Evolutionary conservation across 805 yeast genomes (phyloP).

Genomic region (Lachancea mirantina): DNA sequence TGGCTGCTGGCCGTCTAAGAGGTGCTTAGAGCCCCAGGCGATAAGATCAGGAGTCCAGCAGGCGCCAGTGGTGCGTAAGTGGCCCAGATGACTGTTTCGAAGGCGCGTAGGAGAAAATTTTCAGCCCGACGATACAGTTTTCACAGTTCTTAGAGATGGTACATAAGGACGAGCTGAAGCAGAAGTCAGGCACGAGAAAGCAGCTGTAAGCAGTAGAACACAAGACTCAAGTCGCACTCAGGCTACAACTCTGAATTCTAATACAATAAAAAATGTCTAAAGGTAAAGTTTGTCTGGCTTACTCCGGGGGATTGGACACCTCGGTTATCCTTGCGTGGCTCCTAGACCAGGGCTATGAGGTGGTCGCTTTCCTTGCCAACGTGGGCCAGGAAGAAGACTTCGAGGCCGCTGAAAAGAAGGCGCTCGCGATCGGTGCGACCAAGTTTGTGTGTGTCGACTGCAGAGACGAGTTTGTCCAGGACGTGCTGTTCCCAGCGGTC

Average conservation of each 20-base stretch:
- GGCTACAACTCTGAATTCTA: neutral
- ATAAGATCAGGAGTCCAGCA: too few species aligned
- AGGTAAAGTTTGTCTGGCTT: conserved; percentile 98
- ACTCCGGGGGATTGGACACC: conserved; percentile 98
- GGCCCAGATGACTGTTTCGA: too few species aligned
- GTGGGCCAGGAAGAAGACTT: conserved; percentile 99
- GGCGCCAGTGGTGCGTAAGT: too few species aligned
- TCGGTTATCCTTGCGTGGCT: conserved; percentile 97
- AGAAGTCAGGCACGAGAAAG: neutral
- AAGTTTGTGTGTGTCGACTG: conserved; percentile 92
- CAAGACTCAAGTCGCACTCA: neutral
- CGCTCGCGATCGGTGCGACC: conserved; percentile 93
- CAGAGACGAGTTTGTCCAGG: conserved; percentile 89
- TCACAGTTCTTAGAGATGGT: too few species aligned
- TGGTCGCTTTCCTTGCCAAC: conserved; percentile 95
- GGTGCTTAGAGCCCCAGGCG: too few species aligned
- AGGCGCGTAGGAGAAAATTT: too few species aligned
- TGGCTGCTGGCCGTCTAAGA: too few species aligned
- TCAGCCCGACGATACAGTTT: too few species aligned
- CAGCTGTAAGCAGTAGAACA: neutral
- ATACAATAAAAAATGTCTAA: conserved; percentile 59
- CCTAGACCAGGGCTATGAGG: conserved; percentile 96
- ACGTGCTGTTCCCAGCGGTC: conserved; percentile 89
- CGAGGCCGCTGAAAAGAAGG: conserved; percentile 93
- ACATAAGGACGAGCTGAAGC: neutral